phyloP scores from a whole-genome alignment of 345 rosid genomes.

The Erodium maritimum region DNA sequence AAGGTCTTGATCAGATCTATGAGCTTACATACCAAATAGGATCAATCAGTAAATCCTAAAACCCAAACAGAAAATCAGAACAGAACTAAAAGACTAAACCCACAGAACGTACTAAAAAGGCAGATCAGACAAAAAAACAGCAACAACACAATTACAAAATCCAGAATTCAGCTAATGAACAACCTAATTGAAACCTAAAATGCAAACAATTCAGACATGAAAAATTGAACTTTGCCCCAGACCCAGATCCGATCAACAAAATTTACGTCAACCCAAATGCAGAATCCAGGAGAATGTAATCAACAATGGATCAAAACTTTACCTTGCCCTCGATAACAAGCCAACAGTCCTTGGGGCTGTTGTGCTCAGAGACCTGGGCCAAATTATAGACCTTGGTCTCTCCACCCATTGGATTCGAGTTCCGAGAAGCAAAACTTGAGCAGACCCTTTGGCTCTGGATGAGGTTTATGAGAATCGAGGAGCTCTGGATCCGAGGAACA shows the following conservation, averaged over 20 bases:
- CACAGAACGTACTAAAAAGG: background rate
- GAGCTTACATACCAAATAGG: background rate
- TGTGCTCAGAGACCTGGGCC: constrained; percentile 67
- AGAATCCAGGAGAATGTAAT: background rate
- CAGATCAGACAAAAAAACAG: background rate
- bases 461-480: background rate
- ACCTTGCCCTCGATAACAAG: constrained; percentile 87
- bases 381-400: constrained; percentile 46
- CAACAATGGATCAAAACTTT: background rate
- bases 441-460: background rate
- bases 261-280: background rate
- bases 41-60: background rate
- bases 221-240: too few species aligned
- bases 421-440: background rate
- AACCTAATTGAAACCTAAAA: background rate
- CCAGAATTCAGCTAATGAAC: background rate
- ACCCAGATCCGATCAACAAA: background rate
- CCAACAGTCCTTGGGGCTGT: constrained; percentile 65
- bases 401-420: constrained; percentile 39
- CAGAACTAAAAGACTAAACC: background rate
- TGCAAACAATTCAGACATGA: background rate
- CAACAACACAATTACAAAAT: background rate
- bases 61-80: background rate
- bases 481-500: too few species aligned
- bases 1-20: background rate